Evolutionary conservation across 176 grass and related monocot species (phyloP).

Genomic region (Triticum urartu): DNA sequence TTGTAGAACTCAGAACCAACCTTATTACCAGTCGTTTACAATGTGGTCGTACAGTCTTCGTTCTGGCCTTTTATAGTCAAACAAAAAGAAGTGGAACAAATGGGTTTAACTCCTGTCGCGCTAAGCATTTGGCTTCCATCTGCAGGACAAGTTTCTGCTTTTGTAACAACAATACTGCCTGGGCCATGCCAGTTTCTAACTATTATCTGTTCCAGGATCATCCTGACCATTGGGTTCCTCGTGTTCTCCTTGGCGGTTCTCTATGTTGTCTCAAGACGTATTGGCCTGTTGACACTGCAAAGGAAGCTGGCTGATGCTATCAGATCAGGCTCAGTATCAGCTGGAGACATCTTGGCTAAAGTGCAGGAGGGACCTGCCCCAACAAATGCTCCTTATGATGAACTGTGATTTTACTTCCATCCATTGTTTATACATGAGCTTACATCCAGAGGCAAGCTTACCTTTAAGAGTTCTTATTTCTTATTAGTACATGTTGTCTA

Average conservation of each 20-base stretch:
- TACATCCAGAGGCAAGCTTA: neutral
- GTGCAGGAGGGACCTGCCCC: slow-evolving; percentile 25
- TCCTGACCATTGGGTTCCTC: slow-evolving; percentile 62
- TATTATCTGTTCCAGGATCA: slow-evolving; percentile 56
- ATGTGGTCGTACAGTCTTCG: neutral
- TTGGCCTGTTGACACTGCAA: slow-evolving; percentile 69
- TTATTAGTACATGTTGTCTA: neutral
- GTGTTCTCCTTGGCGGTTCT: slow-evolving; percentile 67
- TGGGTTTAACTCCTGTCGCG: neutral
- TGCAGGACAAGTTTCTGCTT: neutral
- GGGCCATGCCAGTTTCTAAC: neutral
- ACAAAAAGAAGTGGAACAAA: slow-evolving; percentile 1
- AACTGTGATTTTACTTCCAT: slow-evolving; percentile 48
- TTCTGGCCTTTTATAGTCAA: neutral
- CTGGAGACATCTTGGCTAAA: slow-evolving; percentile 44
- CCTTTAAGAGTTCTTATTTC: neutral
- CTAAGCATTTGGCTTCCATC: neutral
- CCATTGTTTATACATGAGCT: neutral
- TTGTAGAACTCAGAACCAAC: neutral
- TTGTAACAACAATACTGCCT: neutral
- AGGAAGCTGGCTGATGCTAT: slow-evolving; percentile 77
- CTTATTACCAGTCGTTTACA: neutral
- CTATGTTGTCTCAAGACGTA: slow-evolving; percentile 62
- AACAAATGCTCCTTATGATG: slow-evolving; percentile 40
- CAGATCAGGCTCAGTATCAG: slow-evolving; percentile 62